Conservation (phyloP, 2,329 filamentous ascomycete genomes). For the Fusarium ramigenum region DNA sequence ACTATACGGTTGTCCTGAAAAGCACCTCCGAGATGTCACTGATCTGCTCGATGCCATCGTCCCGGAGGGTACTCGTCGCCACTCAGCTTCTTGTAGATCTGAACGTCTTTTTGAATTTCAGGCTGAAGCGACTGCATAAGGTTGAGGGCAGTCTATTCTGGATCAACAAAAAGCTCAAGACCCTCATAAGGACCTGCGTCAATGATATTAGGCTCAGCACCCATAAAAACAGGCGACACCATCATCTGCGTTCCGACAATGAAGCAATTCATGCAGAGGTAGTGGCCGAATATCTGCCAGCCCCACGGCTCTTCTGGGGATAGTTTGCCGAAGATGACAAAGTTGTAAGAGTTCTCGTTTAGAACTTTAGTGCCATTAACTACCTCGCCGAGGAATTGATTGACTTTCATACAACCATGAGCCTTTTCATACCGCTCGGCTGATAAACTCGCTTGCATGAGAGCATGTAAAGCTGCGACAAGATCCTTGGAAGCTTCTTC, state of each 20-base stretch:
- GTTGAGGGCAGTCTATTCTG: slow-evolving; percentile 68
- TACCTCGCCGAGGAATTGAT: slow-evolving; percentile 76
- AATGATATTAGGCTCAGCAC: slow-evolving; percentile 79
- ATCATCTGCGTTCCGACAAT: slow-evolving; percentile 71
- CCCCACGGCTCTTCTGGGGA: slow-evolving; percentile 71
- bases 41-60: slow-evolving; percentile 81
- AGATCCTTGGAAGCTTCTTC: slow-evolving; percentile 62
- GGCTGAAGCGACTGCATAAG: slow-evolving; percentile 68
- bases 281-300: slow-evolving; percentile 78
- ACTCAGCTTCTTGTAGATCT: slow-evolving; percentile 59
- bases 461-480: slow-evolving; percentile 59
- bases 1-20: slow-evolving; percentile 79
- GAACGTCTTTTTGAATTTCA: background rate
- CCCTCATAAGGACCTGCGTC: slow-evolving; percentile 69
- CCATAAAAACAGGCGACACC: slow-evolving; percentile 77
- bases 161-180: slow-evolving; percentile 70
- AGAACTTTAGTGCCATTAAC: slow-evolving; percentile 68
- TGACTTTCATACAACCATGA: slow-evolving; percentile 73
- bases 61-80: slow-evolving; percentile 71
- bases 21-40: slow-evolving; percentile 78
- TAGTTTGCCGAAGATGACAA: slow-evolving; percentile 72
- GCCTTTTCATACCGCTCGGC: slow-evolving; percentile 76
- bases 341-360: slow-evolving; percentile 80
- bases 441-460: slow-evolving; percentile 69
- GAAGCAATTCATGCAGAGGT: slow-evolving; percentile 77